Conservation (phyloP, 805 yeast genomes). For the Candida tammaniensis region DNA sequence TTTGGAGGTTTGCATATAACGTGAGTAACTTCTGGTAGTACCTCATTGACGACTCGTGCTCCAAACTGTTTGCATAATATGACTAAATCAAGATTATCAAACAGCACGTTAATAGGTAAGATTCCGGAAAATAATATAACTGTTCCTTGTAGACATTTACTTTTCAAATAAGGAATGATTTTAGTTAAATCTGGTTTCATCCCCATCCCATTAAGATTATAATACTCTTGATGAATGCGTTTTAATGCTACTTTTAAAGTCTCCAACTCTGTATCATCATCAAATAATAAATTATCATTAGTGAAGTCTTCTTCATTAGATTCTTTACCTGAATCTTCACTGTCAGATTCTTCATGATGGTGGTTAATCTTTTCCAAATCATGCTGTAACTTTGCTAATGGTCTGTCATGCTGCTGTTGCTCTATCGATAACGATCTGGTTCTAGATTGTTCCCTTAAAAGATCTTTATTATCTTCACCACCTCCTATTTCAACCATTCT, state of each 20-base stretch:
- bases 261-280: conserved; percentile 76
- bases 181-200: conserved; percentile 58
- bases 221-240: conserved; percentile 67
- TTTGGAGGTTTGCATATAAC: conserved; percentile 72
- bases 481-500: conserved; percentile 47
- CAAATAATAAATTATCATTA: conserved; percentile 57
- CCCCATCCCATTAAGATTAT: conserved; percentile 44
- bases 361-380: conserved; percentile 55
- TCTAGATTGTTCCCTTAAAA: conserved; percentile 54
- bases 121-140: conserved; percentile 82
- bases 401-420: conserved; percentile 78
- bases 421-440: conserved; percentile 71
- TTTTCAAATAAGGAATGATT: conserved; percentile 76
- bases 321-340: conserved; percentile 18
- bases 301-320: conserved; percentile 23
- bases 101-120: conserved; percentile 76
- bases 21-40: conserved; percentile 76
- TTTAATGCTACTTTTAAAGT: conserved; percentile 60
- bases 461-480: conserved; percentile 47
- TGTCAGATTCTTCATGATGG: conserved; percentile 18
- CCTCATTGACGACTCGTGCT: conserved; percentile 73
- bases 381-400: conserved; percentile 78
- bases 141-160: conserved; percentile 61
- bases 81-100: conserved; percentile 80
- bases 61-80: conserved; percentile 93